phyloP scores from a whole-genome alignment of 768 basidiomycete genomes.

The Serendipita sp. region DNA sequence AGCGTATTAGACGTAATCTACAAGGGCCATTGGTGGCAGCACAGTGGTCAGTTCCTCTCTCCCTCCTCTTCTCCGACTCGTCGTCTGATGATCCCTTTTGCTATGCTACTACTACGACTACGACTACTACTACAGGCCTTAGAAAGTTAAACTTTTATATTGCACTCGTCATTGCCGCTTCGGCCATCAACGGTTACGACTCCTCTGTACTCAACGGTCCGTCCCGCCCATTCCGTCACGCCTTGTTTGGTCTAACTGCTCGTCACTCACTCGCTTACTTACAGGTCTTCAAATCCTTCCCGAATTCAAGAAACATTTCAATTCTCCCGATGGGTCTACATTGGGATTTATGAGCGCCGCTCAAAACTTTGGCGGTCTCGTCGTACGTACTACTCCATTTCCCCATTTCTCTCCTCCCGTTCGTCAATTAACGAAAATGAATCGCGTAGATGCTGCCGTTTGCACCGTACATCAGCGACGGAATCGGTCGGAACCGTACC shows the following conservation, averaged over 20 bases:
- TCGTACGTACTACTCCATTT: conserved; percentile 16
- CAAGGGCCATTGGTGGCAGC: conserved; percentile 1
- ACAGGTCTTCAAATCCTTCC: conserved; percentile 51
- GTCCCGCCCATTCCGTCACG: conserved; percentile 1
- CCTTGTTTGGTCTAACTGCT: not conserved
- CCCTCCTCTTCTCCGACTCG: not conserved
- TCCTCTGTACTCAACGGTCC: conserved; percentile 47
- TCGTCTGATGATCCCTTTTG: not conserved
- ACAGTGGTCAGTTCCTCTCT: not conserved
- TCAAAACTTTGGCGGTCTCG: conserved; percentile 40
- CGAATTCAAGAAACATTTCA: conserved; percentile 42
- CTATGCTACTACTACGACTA: no score
- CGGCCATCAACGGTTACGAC: conserved; percentile 43
- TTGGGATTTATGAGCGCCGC: conserved; percentile 46
- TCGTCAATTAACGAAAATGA: not conserved
- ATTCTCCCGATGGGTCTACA: conserved; percentile 32
- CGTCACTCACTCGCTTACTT: not conserved
- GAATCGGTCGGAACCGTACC: conserved; percentile 39
- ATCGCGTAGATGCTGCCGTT: conserved; percentile 36
- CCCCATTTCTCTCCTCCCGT: no score
- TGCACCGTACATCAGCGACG: conserved; percentile 43
- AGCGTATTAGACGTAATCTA: not conserved
- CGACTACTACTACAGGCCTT: not conserved
- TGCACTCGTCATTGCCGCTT: not conserved
- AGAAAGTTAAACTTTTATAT: not conserved